Conservation (phyloP, 805 yeast species). For the Maudiozyma serrabonitensis region DNA sequence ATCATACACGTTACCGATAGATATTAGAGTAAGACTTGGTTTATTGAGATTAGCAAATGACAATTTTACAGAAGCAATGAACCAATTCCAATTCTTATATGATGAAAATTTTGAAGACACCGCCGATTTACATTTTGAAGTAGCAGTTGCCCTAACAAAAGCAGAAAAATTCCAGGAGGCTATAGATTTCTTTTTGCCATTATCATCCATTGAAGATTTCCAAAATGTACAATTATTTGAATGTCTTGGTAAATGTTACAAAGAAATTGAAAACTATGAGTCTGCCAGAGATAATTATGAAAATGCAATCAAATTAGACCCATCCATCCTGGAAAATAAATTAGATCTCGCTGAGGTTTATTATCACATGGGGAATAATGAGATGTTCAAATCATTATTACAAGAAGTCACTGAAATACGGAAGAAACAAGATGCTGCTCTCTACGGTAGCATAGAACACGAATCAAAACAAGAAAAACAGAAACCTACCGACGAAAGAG, state of each 20-base stretch:
- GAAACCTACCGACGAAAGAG: conserved; percentile 1
- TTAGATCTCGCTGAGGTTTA: conserved; percentile 75
- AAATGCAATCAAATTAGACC: conserved; percentile 45
- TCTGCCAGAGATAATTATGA: conserved; percentile 54
- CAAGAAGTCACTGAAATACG: conserved; percentile 43
- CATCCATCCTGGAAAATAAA: conserved; percentile 60
- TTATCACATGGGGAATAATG: conserved; percentile 53
- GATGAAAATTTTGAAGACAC: conserved; percentile 50
- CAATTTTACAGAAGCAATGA: conserved; percentile 58
- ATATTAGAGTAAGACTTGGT: conserved; percentile 77
- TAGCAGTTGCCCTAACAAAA: conserved; percentile 64
- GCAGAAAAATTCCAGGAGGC: conserved; percentile 72
- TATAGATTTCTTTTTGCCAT: conserved; percentile 48
- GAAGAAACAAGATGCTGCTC: conserved; percentile 21
- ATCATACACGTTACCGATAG: conserved; percentile 59
- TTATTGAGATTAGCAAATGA: conserved; percentile 57
- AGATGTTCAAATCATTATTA: conserved; percentile 44
- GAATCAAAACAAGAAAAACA: background rate
- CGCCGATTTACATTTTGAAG: conserved; percentile 64
- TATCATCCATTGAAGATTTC: conserved; percentile 46
- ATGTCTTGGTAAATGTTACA: conserved; percentile 66
- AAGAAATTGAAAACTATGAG: conserved; percentile 59
- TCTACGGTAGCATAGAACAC: conserved; percentile 8
- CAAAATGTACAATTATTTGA: conserved; percentile 37
- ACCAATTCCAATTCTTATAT: conserved; percentile 54